These are phyloP conservation scores for Diaporthe velutina DNA, from an alignment of 2,329 filamentous ascomycete genomes.

Conservation along the genomic window DNA sequence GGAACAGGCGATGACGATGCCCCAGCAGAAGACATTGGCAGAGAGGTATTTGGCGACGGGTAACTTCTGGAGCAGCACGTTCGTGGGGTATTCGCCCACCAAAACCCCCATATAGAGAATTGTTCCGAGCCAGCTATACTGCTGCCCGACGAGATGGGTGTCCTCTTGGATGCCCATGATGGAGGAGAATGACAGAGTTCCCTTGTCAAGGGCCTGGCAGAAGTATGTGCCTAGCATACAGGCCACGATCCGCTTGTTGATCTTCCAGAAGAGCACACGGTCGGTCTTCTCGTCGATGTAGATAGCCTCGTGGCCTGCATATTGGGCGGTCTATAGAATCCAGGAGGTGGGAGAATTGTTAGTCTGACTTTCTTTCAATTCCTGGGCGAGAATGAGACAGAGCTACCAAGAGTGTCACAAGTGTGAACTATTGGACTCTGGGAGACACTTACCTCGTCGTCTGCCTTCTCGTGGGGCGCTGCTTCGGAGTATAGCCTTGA, in stretches of 20 bases:
- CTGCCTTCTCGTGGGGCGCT: slow-evolving; percentile 4
- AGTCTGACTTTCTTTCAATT: not conserved
- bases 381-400: not conserved
- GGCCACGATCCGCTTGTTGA: slow-evolving; percentile 62
- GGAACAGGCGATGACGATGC: slow-evolving; percentile 51
- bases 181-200: slow-evolving; percentile 46
- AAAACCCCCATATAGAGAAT: slow-evolving; percentile 58
- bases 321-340: not conserved
- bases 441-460: not conserved
- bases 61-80: slow-evolving; percentile 53
- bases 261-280: slow-evolving; percentile 60
- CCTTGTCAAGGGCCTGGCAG: slow-evolving; percentile 52
- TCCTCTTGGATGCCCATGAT: slow-evolving; percentile 46
- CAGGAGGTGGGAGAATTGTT: not conserved
- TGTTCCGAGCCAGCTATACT: slow-evolving; percentile 53
- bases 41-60: slow-evolving; percentile 54
- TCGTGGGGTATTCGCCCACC: slow-evolving; percentile 56
- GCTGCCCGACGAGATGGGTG: slow-evolving; percentile 51
- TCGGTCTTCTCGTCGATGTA: slow-evolving; percentile 65
- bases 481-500: not conserved
- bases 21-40: slow-evolving; percentile 58
- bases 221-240: slow-evolving; percentile 66
- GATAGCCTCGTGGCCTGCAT: slow-evolving; percentile 35
- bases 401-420: not conserved
- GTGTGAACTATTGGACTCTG: not conserved